Conservation (phyloP, 2,329 filamentous ascomycete genomes). For the Pseudogymnoascus sp. region DNA sequence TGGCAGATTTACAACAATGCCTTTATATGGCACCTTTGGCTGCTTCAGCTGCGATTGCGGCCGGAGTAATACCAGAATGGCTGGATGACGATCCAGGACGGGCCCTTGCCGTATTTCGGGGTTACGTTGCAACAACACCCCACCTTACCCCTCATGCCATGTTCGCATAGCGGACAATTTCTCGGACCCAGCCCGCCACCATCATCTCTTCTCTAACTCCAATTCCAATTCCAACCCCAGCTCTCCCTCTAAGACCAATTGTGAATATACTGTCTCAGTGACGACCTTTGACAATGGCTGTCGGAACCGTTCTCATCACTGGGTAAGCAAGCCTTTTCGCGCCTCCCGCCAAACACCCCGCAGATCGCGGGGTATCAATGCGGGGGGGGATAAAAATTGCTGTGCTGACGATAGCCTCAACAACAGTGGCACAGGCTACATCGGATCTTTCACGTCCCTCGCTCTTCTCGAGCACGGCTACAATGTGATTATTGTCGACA, state of each 20-base stretch:
- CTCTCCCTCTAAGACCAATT: slow-evolving; percentile 13
- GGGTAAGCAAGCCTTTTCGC: slow-evolving; percentile 52
- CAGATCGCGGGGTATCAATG: slow-evolving; percentile 11
- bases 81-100: neutral
- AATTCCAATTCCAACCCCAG: neutral
- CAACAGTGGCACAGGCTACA: slow-evolving; percentile 90
- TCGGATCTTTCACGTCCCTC: slow-evolving; percentile 92
- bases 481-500: slow-evolving; percentile 94
- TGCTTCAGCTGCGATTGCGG: no score
- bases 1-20: no score
- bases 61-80: neutral
- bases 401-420: slow-evolving; percentile 24
- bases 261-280: slow-evolving; percentile 15
- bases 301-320: slow-evolving; percentile 84
- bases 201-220: neutral
- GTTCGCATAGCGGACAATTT: neutral
- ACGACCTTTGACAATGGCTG: slow-evolving; percentile 52
- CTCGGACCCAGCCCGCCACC: neutral
- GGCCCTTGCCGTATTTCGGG: slow-evolving; percentile 3
- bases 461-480: slow-evolving; percentile 90
- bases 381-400: slow-evolving; percentile 10
- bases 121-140: neutral
- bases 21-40: no score
- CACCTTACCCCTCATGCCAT: slow-evolving; percentile 8
- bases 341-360: slow-evolving; percentile 14